phyloP scores from a whole-genome alignment of 305 asterid genomes.

The Plantago rigida region DNA sequence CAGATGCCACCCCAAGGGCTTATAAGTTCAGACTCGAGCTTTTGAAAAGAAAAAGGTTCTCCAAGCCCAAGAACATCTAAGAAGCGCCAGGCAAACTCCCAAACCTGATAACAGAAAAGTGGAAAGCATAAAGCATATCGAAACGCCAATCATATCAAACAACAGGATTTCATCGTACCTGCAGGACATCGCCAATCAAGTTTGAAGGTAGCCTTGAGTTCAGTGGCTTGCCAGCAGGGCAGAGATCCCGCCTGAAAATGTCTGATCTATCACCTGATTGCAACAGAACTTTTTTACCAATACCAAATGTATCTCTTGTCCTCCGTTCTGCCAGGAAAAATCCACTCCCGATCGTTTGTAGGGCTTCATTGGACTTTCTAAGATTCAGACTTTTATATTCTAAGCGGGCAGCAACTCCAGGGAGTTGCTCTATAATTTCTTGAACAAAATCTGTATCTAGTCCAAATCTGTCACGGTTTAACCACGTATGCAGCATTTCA shows the following conservation, averaged over 20 bases:
- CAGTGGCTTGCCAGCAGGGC: conserved; percentile 69
- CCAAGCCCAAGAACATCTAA: conserved; percentile 64
- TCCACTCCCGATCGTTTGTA: conserved; percentile 69
- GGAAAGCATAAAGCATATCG: conserved; percentile 21
- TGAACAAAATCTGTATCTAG: conserved; percentile 75
- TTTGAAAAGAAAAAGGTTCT: conserved; percentile 55
- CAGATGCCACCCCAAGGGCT: conserved; percentile 59
- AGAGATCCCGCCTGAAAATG: conserved; percentile 39
- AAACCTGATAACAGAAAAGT: conserved; percentile 50
- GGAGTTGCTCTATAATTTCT: conserved; percentile 78
- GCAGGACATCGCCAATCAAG: conserved; percentile 79
- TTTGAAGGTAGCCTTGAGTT: conserved; percentile 59
- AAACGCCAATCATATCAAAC: conserved; percentile 21
- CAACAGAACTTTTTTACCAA: conserved; percentile 34
- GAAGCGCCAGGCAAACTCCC: conserved; percentile 80
- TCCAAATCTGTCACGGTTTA: conserved; percentile 75
- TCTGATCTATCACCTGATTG: conserved; percentile 32
- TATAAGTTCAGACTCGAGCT: conserved; percentile 66
- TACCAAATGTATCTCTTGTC: conserved; percentile 36
- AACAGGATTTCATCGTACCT: conserved; percentile 42
- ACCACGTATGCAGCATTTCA: conserved; percentile 60
- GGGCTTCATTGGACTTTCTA: conserved; percentile 41
- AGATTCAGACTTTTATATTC: conserved; percentile 46
- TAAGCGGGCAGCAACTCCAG: conserved; percentile 56
- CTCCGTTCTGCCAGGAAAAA: conserved; percentile 56